Conservation (phyloP, 148 eudicot genomes). For the Rhododendron ferrugineum region DNA sequence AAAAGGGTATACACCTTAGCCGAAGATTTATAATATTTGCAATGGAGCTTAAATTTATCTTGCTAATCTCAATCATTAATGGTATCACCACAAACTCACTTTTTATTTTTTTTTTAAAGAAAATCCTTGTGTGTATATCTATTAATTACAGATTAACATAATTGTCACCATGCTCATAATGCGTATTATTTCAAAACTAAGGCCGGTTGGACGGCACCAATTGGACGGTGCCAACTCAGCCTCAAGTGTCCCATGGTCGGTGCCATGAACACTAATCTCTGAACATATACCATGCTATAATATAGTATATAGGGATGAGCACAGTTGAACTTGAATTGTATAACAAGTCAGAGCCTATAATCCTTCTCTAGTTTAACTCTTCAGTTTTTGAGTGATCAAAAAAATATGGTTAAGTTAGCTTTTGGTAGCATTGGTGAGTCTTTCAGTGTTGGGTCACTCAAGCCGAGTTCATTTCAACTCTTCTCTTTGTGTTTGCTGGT, state of each 20-base stretch:
- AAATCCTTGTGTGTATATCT: background rate
- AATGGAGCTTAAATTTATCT: constrained; percentile 13
- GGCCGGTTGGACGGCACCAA: constrained; percentile 36
- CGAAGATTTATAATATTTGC: background rate
- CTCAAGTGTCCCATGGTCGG: constrained; percentile 26
- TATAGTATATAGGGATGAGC: background rate
- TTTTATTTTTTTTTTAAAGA: background rate
- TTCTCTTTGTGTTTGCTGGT: constrained; percentile 78
- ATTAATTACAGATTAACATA: constrained; percentile 9
- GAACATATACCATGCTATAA: background rate
- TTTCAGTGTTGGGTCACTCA: constrained; percentile 49
- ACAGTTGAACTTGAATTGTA: no score
- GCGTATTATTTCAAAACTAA: constrained; percentile 12
- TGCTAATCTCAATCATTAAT: constrained; percentile 12
- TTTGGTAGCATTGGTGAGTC: constrained; percentile 69
- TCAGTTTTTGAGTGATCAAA: background rate
- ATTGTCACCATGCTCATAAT: constrained; percentile 18
- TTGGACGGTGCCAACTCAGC: constrained; percentile 10
- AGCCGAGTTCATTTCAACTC: constrained; percentile 84
- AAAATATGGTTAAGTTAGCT: constrained; percentile 60
- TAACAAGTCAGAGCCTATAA: background rate
- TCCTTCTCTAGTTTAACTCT: background rate
- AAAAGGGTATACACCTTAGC: background rate
- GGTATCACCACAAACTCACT: constrained; percentile 3
- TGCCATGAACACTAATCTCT: background rate